A percentile compares a stretch with the other conserved stretches of the same genome.
These are phyloP conservation scores for Russula abietina DNA, from an alignment of 768 basidiomycete genomes.

Conservation along the genomic window DNA sequence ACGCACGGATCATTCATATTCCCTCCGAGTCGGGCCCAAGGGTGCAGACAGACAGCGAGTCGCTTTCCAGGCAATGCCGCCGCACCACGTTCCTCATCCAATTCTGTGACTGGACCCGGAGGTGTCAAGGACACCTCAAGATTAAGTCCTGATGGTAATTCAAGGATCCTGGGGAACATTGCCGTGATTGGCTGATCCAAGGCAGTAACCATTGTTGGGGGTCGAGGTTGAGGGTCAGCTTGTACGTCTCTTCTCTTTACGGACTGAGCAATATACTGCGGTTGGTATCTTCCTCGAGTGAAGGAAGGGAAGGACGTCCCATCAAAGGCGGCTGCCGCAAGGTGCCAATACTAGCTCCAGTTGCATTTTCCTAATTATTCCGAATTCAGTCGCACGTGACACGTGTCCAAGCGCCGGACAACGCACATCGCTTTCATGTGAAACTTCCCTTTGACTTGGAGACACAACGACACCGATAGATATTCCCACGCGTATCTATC, in stretches of 20 bases:
- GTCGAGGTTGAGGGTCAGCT: background rate
- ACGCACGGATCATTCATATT: conserved; percentile 71
- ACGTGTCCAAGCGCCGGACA: background rate
- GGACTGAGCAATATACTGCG: background rate
- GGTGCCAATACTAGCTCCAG: background rate
- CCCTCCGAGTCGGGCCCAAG: conserved; percentile 84
- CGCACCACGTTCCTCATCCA: conserved; percentile 20
- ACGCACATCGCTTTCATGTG: too few species aligned
- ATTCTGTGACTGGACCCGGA: conserved; percentile 12
- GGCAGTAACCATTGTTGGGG: background rate
- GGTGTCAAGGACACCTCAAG: conserved; percentile 17
- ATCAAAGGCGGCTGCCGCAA: background rate
- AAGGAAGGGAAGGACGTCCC: background rate
- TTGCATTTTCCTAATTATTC: background rate
- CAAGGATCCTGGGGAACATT: conserved; percentile 15
- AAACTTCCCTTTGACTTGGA: background rate
- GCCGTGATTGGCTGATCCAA: conserved; percentile 6
- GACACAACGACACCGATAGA: background rate
- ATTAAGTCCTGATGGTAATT: conserved; percentile 20
- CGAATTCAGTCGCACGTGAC: background rate
- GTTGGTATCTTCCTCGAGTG: background rate
- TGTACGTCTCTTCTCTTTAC: background rate
- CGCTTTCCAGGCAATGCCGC: conserved; percentile 31
- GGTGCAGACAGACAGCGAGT: conserved; percentile 69
- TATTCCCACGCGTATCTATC: background rate